These are phyloP conservation scores for Alternaria hordeiaustralica DNA, from an alignment of 2,329 filamentous ascomycete genomes.

Conservation along the genomic window DNA sequence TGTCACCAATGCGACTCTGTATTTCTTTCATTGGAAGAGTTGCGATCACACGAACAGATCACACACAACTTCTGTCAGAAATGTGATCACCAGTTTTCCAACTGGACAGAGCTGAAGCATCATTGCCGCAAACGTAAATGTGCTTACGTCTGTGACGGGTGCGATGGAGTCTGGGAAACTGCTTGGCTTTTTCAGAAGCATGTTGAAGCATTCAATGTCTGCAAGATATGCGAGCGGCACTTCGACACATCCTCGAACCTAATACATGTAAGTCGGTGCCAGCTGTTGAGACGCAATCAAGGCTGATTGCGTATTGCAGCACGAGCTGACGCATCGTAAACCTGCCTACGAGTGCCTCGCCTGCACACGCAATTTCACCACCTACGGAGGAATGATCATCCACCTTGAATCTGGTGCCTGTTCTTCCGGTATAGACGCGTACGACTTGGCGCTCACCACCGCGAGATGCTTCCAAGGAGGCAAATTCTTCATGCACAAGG, in stretches of 20 bases:
- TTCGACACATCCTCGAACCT: background rate
- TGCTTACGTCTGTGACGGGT: background rate
- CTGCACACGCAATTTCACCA: constrained; percentile 13
- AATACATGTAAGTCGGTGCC: background rate
- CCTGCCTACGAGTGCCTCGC: background rate
- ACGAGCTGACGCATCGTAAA: background rate
- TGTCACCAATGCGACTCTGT: background rate
- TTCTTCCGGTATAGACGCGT: background rate
- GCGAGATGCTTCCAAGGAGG: constrained; percentile 23
- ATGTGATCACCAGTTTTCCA: background rate
- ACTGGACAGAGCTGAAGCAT: background rate
- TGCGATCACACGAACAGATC: background rate
- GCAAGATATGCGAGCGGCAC: background rate
- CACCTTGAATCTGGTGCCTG: constrained; percentile 15
- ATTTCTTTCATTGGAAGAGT: background rate
- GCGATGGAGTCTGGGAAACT: background rate
- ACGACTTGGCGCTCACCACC: constrained; percentile 21
- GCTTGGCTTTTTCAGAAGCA: background rate
- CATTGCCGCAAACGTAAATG: background rate
- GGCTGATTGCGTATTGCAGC: background rate
- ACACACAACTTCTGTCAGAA: background rate
- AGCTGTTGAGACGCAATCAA: background rate
- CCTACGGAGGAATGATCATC: constrained; percentile 17
- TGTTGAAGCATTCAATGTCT: background rate
- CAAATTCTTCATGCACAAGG: background rate